Evolutionary conservation across 1,284 basidiomycete genomes (phyloP), one percentile per base, ranked within the genome.

Genomic region (Thecaphora frezii): DNA sequence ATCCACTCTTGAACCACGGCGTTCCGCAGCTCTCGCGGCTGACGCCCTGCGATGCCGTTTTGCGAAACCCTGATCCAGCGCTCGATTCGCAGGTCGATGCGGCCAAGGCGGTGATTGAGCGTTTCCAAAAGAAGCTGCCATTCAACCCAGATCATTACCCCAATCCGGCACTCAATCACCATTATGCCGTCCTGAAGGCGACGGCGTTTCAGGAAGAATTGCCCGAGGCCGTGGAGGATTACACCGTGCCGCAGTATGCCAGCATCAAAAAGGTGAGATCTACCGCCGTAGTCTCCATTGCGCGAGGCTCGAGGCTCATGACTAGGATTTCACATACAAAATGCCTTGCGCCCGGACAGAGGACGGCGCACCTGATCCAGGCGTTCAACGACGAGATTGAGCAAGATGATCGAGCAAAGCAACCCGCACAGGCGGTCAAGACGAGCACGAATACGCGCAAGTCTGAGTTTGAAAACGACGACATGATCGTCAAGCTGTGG

Each of bases 121-220:
- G 90, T 74, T 82, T 93, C 37, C 85, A 85, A 37, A 91, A 90
- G 81, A 86, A 87, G 52, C 86, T 87, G 44, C 81, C 84, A 48
- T 97, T 96, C 81, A 85, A 87, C 24, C 90, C 93, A 2, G 91
- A 94, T 76, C 87, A 87, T 25, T 93, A 90, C 76, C 91, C 91
- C 1, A 98, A 97, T 79, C 94, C 94, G 75, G 82, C 81, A 0
- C 84, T 97, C 51, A 87, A 87, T 12, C 90, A 87, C 70, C 91
- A 96, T 77, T 92, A 94, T 77, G 88, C 86, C 10, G 90, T 93
- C 73, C 84, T 97, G 3, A 88, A 96, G 81, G 91, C 92, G 16
- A 88, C 86, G 48, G 93, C 93, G 0, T 94, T 97, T 79, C 87
- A 89, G 48, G 90, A 93, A 76, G 43, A 60, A 7, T 33, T 70